phyloP scores from a whole-genome alignment of 805 yeast species.

The Hanseniaspora occidentalis region DNA sequence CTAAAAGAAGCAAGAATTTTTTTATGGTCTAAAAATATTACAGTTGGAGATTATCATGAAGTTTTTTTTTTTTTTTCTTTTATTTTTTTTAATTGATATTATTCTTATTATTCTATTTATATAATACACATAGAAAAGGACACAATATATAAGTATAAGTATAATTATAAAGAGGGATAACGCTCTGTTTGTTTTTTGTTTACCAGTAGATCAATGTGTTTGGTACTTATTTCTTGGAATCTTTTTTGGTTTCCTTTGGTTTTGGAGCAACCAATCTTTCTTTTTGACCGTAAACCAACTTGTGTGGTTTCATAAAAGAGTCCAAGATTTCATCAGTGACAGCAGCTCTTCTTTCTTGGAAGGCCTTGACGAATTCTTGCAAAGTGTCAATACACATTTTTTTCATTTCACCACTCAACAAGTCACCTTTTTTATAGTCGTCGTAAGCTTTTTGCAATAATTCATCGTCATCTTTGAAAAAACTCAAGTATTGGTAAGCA shows the following conservation, averaged over 20 bases:
- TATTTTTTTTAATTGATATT: not conserved
- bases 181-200: too few relatives aligned
- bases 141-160: too few relatives aligned
- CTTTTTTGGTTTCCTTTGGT: conserved; percentile 21
- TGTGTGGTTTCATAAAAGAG: conserved; percentile 74
- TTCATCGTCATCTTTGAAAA: conserved; percentile 82
- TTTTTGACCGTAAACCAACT: conserved; percentile 59
- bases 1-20: not conserved
- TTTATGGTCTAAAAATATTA: conserved; percentile 2
- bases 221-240: conserved; percentile 5
- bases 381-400: conserved; percentile 69
- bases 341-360: conserved; percentile 65
- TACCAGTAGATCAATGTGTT: not conserved
- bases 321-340: conserved; percentile 52
- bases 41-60: not conserved
- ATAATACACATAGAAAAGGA: too few relatives aligned
- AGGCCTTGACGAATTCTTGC: conserved; percentile 64
- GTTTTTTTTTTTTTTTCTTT: not conserved
- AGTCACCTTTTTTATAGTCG: conserved; percentile 64
- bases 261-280: conserved; percentile 60
- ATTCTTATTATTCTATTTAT: too few relatives aligned
- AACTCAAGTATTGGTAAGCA: conserved; percentile 82
- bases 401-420: conserved; percentile 90
- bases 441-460: conserved; percentile 49
- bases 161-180: too few relatives aligned